Percentiles rank a stretch among this genome's conserved stretches.
Conservation (phyloP, 2,329 filamentous ascomycete genomes). For the Teratosphaeria nubilosa region DNA sequence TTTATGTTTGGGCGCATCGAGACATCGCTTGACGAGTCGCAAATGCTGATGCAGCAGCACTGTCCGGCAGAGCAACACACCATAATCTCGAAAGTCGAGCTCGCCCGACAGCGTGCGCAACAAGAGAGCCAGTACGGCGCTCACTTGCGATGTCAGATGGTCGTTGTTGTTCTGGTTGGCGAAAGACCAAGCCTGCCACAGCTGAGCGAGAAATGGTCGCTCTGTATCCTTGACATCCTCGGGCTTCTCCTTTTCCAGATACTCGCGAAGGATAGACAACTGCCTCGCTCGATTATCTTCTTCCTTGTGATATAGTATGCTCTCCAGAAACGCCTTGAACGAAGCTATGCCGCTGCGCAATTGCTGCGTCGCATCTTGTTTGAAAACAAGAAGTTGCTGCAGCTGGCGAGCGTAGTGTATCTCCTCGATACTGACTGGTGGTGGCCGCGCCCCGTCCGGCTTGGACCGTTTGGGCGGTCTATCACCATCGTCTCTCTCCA, state of each 20-base stretch:
- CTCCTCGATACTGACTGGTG: constrained; percentile 48
- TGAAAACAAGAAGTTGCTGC: constrained; percentile 56
- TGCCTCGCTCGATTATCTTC: constrained; percentile 40
- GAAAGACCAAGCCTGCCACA: constrained; percentile 83
- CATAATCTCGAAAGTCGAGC: constrained; percentile 64
- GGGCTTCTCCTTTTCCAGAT: constrained; percentile 45
- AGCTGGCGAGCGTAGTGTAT: constrained; percentile 57
- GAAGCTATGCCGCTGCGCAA: constrained; percentile 60
- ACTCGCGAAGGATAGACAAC: constrained; percentile 56
- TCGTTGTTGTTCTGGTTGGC: constrained; percentile 73
- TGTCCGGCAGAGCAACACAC: constrained; percentile 68
- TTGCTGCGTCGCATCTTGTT: constrained; percentile 54
- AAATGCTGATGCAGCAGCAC: constrained; percentile 72
- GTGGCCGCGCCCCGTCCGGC: constrained; percentile 10
- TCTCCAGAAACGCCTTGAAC: constrained; percentile 62
- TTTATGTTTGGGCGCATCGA: constrained; percentile 72
- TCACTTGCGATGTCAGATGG: constrained; percentile 66
- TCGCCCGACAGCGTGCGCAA: constrained; percentile 66
- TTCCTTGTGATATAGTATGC: constrained; percentile 45
- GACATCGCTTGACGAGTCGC: constrained; percentile 66
- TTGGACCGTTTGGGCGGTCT: constrained; percentile 23
- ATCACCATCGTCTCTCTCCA: constrained; percentile 11
- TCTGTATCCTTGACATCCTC: constrained; percentile 43
- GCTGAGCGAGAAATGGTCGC: constrained; percentile 59
- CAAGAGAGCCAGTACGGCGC: constrained; percentile 71